Percentiles rank a stretch among this genome's conserved stretches.
Conservation (phyloP, 169 alveolate species). For the Cryptosporidium ubiquitum region DNA sequence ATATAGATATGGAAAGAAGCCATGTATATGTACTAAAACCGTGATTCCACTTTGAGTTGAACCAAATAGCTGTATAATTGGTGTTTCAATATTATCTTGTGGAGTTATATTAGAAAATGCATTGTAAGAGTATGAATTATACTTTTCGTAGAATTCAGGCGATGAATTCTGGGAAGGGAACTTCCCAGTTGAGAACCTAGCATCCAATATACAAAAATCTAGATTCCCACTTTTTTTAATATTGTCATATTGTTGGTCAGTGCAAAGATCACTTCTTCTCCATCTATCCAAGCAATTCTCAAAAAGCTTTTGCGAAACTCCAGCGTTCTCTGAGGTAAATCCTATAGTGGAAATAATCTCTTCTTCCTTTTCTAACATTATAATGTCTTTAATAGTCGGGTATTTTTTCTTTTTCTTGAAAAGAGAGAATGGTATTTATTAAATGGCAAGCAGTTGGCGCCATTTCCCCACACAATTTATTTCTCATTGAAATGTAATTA, state of each 20-base stretch:
- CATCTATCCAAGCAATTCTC: slow-evolving; percentile 22
- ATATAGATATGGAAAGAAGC: slow-evolving; percentile 61
- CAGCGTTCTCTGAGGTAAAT: background rate
- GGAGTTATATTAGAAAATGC: background rate
- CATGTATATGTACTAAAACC: slow-evolving; percentile 32
- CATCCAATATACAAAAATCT: slow-evolving; percentile 63
- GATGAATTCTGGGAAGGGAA: background rate
- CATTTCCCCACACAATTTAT: slow-evolving; percentile 50
- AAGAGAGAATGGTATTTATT: background rate
- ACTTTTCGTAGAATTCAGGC: slow-evolving; percentile 7
- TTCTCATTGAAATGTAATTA: background rate
- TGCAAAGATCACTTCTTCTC: slow-evolving; percentile 11
- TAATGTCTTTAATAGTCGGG: background rate
- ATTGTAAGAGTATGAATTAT: background rate
- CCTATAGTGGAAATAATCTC: slow-evolving; percentile 13
- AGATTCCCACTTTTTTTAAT: background rate
- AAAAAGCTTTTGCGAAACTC: background rate
- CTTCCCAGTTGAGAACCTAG: slow-evolving; percentile 48
- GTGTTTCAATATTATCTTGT: slow-evolving; percentile 1
- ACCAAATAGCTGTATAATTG: slow-evolving; percentile 61
- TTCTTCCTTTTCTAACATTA: background rate
- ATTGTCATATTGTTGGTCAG: background rate
- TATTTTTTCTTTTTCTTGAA: background rate
- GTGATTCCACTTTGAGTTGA: slow-evolving; percentile 33
- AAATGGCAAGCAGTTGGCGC: slow-evolving; percentile 23